Conservation (phyloP, 2,329 filamentous ascomycete genomes). For the Beauveria rudraprayagi region DNA sequence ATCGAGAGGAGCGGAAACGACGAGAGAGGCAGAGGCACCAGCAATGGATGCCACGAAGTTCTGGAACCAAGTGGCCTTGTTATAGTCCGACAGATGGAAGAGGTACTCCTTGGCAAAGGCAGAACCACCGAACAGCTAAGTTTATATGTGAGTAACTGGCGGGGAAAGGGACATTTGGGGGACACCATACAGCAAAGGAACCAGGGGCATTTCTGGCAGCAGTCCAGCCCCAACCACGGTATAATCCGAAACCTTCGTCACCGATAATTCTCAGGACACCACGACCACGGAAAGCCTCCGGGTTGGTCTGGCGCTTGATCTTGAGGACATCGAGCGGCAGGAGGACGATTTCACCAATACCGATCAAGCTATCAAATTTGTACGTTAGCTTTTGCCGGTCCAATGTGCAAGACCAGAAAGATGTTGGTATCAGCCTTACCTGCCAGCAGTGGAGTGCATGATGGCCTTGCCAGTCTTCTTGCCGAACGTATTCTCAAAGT, state of each 20-base stretch:
- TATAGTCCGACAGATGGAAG: conserved; percentile 86
- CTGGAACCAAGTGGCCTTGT: conserved; percentile 86
- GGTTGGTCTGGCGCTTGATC: conserved; percentile 99
- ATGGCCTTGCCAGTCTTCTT: conserved; percentile 97
- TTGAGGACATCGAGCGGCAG: conserved; percentile 94
- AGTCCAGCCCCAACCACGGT: conserved; percentile 96
- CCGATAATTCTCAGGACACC: conserved; percentile 82
- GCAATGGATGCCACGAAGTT: conserved; percentile 97
- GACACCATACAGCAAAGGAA: conserved; percentile 72
- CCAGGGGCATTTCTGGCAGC: conserved; percentile 94
- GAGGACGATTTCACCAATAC: conserved; percentile 93
- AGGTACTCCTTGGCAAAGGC: conserved; percentile 97
- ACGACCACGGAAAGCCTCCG: conserved; percentile 91
- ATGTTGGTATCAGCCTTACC: conserved; percentile 38
- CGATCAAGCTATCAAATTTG: conserved; percentile 63
- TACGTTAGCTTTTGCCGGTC: conserved; percentile 13
- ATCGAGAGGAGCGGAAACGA: conserved; percentile 93
- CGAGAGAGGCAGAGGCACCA: conserved; percentile 86
- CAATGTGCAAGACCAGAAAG: neutral
- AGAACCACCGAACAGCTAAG: conserved; percentile 89
- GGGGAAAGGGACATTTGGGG: neutral
- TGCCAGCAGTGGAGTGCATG: conserved; percentile 93
- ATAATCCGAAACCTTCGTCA: conserved; percentile 92
- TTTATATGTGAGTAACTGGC: conserved; percentile 15
- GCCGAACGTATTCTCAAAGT: conserved; percentile 85